Evolutionary conservation across 768 basidiomycete genomes (phyloP).

Genomic region (Mycena polygramma): DNA sequence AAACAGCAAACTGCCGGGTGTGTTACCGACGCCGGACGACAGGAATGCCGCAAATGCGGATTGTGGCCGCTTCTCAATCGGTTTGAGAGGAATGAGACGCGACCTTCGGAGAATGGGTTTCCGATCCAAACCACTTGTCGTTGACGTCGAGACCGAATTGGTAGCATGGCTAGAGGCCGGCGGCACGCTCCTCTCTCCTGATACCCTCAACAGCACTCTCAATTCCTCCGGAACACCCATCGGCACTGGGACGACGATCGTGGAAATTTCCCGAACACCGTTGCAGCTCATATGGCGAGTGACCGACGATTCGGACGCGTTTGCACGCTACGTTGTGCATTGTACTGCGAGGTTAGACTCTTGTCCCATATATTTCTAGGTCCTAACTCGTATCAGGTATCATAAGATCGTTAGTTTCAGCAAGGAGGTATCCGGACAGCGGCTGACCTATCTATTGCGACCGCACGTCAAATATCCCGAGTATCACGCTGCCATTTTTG

Average conservation of each 20-base stretch:
- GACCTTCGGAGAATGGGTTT: conserved; percentile 73
- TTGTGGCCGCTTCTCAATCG: conserved; percentile 82
- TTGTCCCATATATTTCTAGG: too few relatives aligned
- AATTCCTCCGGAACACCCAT: conserved; percentile 58
- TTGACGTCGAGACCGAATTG: conserved; percentile 76
- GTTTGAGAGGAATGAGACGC: conserved; percentile 80
- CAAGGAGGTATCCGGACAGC: conserved; percentile 69
- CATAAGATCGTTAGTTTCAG: conserved; percentile 39
- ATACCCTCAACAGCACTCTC: conserved; percentile 45
- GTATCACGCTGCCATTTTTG: conserved; percentile 51
- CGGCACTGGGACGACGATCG: conserved; percentile 65
- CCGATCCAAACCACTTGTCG: conserved; percentile 71
- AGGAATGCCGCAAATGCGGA: conserved; percentile 69
- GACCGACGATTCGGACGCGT: conserved; percentile 75
- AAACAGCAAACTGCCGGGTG: conserved; percentile 63
- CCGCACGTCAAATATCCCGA: conserved; percentile 79
- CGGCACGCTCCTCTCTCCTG: conserved; percentile 68
- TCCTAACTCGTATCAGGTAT: conserved; percentile 5
- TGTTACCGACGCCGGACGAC: conserved; percentile 59
- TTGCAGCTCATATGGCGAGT: conserved; percentile 82
- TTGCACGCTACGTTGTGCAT: conserved; percentile 85
- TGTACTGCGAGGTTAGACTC: conserved; percentile 83
- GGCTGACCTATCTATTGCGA: conserved; percentile 84
- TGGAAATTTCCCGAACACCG: conserved; percentile 77
- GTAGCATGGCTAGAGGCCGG: conserved; percentile 71